A percentile compares a stretch with the other conserved stretches of the same genome.
Evolutionary conservation across 1,284 basidiomycete genomes (phyloP).

Genomic region (Naganishia albida): DNA sequence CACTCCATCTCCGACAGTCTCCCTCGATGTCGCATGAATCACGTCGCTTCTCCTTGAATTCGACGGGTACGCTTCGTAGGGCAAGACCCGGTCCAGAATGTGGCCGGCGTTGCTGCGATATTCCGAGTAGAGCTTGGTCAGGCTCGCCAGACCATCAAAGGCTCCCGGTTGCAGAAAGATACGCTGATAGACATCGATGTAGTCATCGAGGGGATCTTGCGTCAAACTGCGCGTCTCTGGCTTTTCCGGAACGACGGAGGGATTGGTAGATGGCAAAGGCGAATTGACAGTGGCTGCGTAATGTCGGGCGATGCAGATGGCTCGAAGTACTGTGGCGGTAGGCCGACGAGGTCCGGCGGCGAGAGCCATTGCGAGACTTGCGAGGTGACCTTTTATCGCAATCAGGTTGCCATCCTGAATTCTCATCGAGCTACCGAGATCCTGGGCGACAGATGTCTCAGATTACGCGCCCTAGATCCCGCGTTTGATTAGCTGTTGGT

Average conservation of each 20-base stretch:
- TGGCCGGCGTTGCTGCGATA: constrained; percentile 51
- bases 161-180: constrained; percentile 24
- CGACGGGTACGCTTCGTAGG: constrained; percentile 57
- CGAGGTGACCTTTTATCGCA: no score
- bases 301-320: no score
- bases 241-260: background rate
- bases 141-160: constrained; percentile 4
- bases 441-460: no score
- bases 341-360: no score
- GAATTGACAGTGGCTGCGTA: constrained; percentile 5
- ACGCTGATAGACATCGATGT: constrained; percentile 25
- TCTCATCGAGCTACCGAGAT: background rate
- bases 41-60: constrained; percentile 38
- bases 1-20: constrained; percentile 49
- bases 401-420: no score
- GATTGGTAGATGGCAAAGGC: background rate
- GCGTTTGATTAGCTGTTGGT: no score
- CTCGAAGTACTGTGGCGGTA: no score
- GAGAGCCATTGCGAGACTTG: no score
- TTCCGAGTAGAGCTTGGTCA: constrained; percentile 25
- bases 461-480: no score
- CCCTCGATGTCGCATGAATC: background rate
- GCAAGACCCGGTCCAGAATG: constrained; percentile 57
- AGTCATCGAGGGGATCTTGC: constrained; percentile 21
- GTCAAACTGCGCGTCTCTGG: constrained; percentile 3